Evolutionary conservation across 345 rosid species (phyloP).

Genomic region (Cardiospermum halicacabum): DNA sequence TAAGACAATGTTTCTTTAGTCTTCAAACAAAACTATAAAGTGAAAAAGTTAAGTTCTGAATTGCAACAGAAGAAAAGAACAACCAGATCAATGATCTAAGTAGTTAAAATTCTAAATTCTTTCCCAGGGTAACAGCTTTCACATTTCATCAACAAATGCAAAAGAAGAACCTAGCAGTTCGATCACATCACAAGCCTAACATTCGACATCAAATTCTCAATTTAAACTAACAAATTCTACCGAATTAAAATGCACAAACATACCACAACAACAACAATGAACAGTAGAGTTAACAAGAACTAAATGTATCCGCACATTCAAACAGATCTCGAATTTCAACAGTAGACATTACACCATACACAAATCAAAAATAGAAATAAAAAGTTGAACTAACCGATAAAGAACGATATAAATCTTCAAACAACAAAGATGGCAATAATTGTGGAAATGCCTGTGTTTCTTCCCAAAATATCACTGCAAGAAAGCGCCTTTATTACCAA

Average conservation of each 20-base stretch:
- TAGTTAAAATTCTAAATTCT: too few relatives aligned
- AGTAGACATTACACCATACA: not conserved
- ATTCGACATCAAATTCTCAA: not conserved
- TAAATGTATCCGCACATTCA: not conserved
- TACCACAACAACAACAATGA: not conserved
- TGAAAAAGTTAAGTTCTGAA: not conserved
- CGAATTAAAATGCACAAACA: not conserved
- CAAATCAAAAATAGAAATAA: not conserved
- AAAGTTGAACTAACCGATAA: not conserved
- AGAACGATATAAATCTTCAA: not conserved
- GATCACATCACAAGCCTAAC: too few relatives aligned
- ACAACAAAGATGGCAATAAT: not conserved
- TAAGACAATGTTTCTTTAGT: too few relatives aligned
- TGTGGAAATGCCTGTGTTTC: not conserved
- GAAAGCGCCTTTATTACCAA: not conserved
- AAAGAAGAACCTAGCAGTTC: too few relatives aligned
- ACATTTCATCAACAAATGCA: too few relatives aligned
- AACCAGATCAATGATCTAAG: too few relatives aligned
- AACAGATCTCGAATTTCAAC: slow-evolving; percentile 6
- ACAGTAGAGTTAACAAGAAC: not conserved
- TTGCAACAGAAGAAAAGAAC: too few relatives aligned
- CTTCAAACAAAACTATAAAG: not conserved
- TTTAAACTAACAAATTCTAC: too few relatives aligned
- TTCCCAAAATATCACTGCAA: not conserved
- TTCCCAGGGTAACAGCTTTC: too few relatives aligned